Evolutionary conservation across 2,329 filamentous ascomycete genomes (phyloP).

Genomic region (Trichoderma sp.): DNA sequence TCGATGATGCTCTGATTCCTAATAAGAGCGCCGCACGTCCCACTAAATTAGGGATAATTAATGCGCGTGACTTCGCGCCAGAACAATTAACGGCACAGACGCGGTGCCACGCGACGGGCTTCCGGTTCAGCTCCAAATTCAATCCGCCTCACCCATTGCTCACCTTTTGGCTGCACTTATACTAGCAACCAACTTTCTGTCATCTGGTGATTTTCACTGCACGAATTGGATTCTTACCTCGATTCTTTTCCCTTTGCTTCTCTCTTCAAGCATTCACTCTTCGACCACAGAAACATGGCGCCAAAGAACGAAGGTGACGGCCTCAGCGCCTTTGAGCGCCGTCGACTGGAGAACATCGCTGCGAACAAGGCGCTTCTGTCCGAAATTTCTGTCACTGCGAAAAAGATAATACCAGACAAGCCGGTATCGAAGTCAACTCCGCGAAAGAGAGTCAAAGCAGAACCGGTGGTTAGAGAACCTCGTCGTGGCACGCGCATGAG

Average conservation of each 20-base stretch:
- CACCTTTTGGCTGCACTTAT: constrained; percentile 8
- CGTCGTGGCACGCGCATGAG: constrained; percentile 55
- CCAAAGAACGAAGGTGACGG: constrained; percentile 42
- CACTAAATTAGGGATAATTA: not conserved
- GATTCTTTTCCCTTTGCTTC: not conserved
- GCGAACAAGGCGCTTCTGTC: constrained; percentile 79
- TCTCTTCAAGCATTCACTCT: not conserved
- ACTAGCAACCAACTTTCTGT: not conserved
- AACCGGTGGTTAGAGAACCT: constrained; percentile 48
- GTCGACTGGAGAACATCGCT: constrained; percentile 81
- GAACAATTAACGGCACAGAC: constrained; percentile 27
- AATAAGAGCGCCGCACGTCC: not conserved
- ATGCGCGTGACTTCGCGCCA: constrained; percentile 36
- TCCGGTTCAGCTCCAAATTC: not conserved
- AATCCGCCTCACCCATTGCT: not conserved
- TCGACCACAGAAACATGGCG: constrained; percentile 40
- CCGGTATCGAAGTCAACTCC: constrained; percentile 44
- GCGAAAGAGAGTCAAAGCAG: constrained; percentile 33
- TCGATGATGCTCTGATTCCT: not conserved
- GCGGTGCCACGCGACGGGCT: constrained; percentile 12
- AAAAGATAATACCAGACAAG: constrained; percentile 61
- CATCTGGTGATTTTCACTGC: not conserved
- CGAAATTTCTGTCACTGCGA: constrained; percentile 70
- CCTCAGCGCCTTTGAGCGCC: constrained; percentile 82
- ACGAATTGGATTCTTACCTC: not conserved